These are phyloP conservation scores for Symbiodinium natans DNA, from an alignment of 73 alveolate genomes.

Conservation along the genomic window DNA sequence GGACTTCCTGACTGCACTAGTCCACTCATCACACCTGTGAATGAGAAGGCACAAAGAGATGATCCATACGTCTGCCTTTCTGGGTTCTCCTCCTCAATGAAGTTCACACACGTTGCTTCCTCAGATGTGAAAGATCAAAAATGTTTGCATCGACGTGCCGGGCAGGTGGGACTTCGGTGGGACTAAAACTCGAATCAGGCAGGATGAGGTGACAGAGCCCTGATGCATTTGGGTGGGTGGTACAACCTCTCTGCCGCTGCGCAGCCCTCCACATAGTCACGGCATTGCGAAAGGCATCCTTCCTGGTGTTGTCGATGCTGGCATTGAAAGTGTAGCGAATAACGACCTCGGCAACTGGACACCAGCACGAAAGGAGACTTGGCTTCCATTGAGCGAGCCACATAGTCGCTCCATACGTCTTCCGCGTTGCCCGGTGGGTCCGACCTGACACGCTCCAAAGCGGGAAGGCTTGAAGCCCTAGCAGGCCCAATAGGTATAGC, in stretches of 20 bases:
- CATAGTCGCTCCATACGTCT: slow-evolving; percentile 78
- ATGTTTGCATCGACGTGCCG: no score
- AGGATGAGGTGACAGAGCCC: no score
- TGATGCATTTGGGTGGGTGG: no score
- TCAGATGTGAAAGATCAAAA: no score
- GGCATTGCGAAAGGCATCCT: slow-evolving; percentile 78
- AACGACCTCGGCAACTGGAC: slow-evolving; percentile 20
- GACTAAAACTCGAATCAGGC: no score
- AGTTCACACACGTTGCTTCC: slow-evolving; percentile 75
- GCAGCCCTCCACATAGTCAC: slow-evolving; percentile 80
- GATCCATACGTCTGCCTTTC: not conserved
- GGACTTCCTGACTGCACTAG: no score
- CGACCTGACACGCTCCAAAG: not conserved
- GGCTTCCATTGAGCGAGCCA: not conserved
- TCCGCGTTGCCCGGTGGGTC: slow-evolving; percentile 65
- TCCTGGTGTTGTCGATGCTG: slow-evolving; percentile 36
- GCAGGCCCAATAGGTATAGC: not conserved
- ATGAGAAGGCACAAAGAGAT: no score
- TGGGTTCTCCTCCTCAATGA: slow-evolving; percentile 72
- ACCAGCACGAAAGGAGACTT: not conserved
- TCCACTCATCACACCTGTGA: no score
- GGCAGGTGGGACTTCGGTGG: no score
- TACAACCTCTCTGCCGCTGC: not conserved
- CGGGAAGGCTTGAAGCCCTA: not conserved
- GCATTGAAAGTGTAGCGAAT: slow-evolving; percentile 48